Evolutionary conservation across 192 early-diverging fungal genomes (phyloP).

Genomic region (Polychytrium aggregatum): DNA sequence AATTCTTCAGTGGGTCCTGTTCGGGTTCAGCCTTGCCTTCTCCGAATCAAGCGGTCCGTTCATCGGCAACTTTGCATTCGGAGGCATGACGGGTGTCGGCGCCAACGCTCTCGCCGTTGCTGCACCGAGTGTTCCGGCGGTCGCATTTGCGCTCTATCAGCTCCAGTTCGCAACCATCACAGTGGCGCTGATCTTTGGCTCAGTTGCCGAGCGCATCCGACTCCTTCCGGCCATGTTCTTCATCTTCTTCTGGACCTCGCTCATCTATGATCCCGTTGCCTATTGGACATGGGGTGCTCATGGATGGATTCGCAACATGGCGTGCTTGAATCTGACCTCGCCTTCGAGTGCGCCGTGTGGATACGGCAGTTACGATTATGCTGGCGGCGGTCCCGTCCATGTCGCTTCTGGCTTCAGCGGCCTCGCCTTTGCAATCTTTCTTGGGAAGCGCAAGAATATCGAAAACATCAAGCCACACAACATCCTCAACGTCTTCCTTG

Average conservation of each 20-base stretch:
- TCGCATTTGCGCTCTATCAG: slow-evolving; percentile 75
- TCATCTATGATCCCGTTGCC: slow-evolving; percentile 89
- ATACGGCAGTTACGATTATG: slow-evolving; percentile 82
- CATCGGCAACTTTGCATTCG: slow-evolving; percentile 73
- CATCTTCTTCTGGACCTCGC: slow-evolving; percentile 80
- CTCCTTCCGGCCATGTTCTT: slow-evolving; percentile 79
- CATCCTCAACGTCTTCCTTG: slow-evolving; percentile 85
- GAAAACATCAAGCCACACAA: slow-evolving; percentile 75
- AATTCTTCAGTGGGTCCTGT: slow-evolving; percentile 64
- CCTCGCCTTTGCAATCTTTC: slow-evolving; percentile 74
- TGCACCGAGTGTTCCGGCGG: slow-evolving; percentile 58
- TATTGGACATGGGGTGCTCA: slow-evolving; percentile 87
- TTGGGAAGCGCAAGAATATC: slow-evolving; percentile 65
- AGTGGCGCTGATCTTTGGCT: slow-evolving; percentile 80
- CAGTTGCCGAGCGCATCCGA: slow-evolving; percentile 79
- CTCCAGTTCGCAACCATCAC: slow-evolving; percentile 90
- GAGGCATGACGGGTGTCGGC: slow-evolving; percentile 54
- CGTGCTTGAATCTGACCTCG: slow-evolving; percentile 16
- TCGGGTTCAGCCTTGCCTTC: slow-evolving; percentile 82
- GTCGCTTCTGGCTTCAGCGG: slow-evolving; percentile 81
- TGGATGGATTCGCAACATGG: slow-evolving; percentile 67
- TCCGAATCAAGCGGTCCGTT: slow-evolving; percentile 59
- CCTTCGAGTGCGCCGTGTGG: background rate
- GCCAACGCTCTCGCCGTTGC: slow-evolving; percentile 34
- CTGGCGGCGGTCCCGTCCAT: slow-evolving; percentile 95